Conservation (phyloP, 495 filamentous ascomycete species). For the Aspergillus carlsbadensis region DNA sequence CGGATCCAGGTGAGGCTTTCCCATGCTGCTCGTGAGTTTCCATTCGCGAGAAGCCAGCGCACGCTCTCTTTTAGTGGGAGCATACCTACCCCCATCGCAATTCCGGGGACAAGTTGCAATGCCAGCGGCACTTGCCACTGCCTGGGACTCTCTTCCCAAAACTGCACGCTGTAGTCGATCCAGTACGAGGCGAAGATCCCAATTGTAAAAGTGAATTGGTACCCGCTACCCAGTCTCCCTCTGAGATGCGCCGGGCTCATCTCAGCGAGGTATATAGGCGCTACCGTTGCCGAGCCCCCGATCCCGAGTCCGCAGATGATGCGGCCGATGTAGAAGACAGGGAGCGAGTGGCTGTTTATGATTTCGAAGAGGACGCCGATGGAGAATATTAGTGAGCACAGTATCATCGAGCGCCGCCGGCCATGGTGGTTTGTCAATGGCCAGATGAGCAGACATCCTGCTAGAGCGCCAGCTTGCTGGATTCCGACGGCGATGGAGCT, state of each 20-base stretch:
- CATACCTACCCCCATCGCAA: conserved; percentile 51
- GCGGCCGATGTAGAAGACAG: conserved; percentile 45
- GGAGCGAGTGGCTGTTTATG: conserved; percentile 40
- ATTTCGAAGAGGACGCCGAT: conserved; percentile 47
- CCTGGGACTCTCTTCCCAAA: conserved; percentile 49
- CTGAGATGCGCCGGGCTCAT: conserved; percentile 56
- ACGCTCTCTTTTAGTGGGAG: conserved; percentile 48
- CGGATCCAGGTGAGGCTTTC: conserved; percentile 51
- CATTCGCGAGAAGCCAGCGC: conserved; percentile 50
- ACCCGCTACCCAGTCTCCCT: conserved; percentile 51
- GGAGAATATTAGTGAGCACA: conserved; percentile 46
- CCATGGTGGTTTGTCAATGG: conserved; percentile 46
- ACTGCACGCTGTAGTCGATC: conserved; percentile 55
- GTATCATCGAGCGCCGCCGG: conserved; percentile 42
- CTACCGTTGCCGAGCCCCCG: conserved; percentile 54
- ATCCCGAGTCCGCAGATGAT: conserved; percentile 57
- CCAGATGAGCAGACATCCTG: conserved; percentile 51
- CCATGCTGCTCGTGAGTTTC: conserved; percentile 41
- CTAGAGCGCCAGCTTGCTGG: conserved; percentile 47
- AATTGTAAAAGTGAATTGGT: conserved; percentile 53
- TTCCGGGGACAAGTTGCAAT: conserved; percentile 50
- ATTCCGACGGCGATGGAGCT: conserved; percentile 47
- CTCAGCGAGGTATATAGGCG: conserved; percentile 58
- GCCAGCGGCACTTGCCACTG: conserved; percentile 58
- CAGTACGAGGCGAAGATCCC: conserved; percentile 54